Conservation (phyloP, 2,329 filamentous ascomycete species). For the Sclerotinia spermophila region DNA sequence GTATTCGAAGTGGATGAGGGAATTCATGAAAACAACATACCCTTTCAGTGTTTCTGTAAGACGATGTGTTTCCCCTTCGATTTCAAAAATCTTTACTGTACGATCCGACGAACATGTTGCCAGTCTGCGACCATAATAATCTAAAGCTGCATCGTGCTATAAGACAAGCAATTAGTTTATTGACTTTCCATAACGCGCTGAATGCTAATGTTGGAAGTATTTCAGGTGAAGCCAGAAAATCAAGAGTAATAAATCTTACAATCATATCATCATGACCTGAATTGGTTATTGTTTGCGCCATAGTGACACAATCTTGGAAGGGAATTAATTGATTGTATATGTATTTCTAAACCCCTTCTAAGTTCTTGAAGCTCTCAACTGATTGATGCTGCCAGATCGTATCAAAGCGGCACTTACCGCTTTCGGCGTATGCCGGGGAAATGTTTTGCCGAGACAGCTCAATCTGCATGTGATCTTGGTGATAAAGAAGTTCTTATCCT, state of each 20-base stretch:
- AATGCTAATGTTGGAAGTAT: background rate
- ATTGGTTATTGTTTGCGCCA: slow-evolving; percentile 79
- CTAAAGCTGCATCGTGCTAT: slow-evolving; percentile 94
- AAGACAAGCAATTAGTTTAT: slow-evolving; percentile 1
- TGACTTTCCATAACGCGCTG: background rate
- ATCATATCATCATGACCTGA: slow-evolving; percentile 99
- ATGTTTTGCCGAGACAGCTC: background rate
- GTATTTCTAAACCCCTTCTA: background rate
- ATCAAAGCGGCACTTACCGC: slow-evolving; percentile 13
- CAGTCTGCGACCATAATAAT: slow-evolving; percentile 95
- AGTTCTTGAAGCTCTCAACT: background rate
- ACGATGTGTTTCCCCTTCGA: slow-evolving; percentile 87
- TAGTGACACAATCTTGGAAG: slow-evolving; percentile 27
- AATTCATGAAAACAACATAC: slow-evolving; percentile 45
- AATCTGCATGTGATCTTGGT: background rate
- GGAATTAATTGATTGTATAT: slow-evolving; percentile 14
- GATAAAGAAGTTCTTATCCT: background rate
- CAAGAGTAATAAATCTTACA: slow-evolving; percentile 50
- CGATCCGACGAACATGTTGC: slow-evolving; percentile 97
- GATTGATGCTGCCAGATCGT: slow-evolving; percentile 20
- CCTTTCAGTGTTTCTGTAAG: slow-evolving; percentile 92
- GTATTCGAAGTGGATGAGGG: background rate
- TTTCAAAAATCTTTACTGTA: slow-evolving; percentile 98
- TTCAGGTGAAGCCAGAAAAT: background rate
- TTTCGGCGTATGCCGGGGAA: background rate